These are phyloP conservation scores for Phytophthora pseudosyringae DNA, from an alignment of 352 stramenopile species.

Conservation along the genomic window DNA sequence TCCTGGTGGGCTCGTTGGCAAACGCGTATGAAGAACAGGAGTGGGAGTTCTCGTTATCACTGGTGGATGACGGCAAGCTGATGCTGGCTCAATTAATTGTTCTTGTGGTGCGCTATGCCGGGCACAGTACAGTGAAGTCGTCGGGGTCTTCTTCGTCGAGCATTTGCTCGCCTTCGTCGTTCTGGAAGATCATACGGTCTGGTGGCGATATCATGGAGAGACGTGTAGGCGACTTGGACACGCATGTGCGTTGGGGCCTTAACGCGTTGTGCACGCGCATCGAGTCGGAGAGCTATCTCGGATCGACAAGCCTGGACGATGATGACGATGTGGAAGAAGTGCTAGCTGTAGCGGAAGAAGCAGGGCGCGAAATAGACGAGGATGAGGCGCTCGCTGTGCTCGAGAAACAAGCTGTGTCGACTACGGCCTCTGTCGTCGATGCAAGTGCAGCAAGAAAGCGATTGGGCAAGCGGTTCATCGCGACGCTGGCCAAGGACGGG, in stretches of 20 bases:
- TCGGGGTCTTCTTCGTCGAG: slow-evolving; percentile 17
- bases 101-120: slow-evolving; percentile 63
- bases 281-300: slow-evolving; percentile 62
- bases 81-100: slow-evolving; percentile 68
- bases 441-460: slow-evolving; percentile 20
- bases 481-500: slow-evolving; percentile 70
- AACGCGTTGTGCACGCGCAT: slow-evolving; percentile 60
- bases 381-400: slow-evolving; percentile 65
- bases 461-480: slow-evolving; percentile 62
- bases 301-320: slow-evolving; percentile 35
- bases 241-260: slow-evolving; percentile 61
- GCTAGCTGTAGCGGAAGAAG: slow-evolving; percentile 11
- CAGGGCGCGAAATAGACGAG: slow-evolving; percentile 55
- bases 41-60: slow-evolving; percentile 57
- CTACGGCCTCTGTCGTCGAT: slow-evolving; percentile 13
- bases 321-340: slow-evolving; percentile 27
- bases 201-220: slow-evolving; percentile 54
- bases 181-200: slow-evolving; percentile 66
- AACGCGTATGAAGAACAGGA: slow-evolving; percentile 47
- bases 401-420: slow-evolving; percentile 56
- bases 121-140: slow-evolving; percentile 24
- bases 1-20: slow-evolving; percentile 55
- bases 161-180: slow-evolving; percentile 55
- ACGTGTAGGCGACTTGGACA: slow-evolving; percentile 72
- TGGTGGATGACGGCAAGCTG: slow-evolving; percentile 64